phyloP scores from a whole-genome alignment of 192 early-diverging fungal genomes.

The Podila clonocystis region DNA sequence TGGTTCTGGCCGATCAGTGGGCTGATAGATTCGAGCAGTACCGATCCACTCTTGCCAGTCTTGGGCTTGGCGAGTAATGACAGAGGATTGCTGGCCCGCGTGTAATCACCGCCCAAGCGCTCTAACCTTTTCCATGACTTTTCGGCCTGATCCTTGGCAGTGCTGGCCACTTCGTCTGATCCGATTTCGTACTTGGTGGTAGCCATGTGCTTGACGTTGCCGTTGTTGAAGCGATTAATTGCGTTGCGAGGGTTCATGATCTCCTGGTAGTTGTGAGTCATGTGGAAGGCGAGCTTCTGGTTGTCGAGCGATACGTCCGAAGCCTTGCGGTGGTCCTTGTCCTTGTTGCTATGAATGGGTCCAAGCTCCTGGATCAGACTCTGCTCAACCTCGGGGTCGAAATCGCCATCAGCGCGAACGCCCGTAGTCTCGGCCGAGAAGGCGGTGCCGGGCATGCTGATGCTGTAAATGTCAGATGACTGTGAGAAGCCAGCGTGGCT shows the following conservation, averaged over 20 bases:
- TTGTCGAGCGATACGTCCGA: conserved; percentile 22
- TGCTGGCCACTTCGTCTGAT: conserved; percentile 12
- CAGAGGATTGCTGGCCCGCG: conserved; percentile 13
- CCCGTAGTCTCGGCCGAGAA: conserved; percentile 26
- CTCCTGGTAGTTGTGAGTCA: conserved; percentile 41
- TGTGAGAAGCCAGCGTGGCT: conserved; percentile 1
- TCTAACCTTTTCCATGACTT: conserved; percentile 50
- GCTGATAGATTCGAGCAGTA: conserved; percentile 12
- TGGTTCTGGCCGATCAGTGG: conserved; percentile 36
- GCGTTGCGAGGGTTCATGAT: conserved; percentile 32
- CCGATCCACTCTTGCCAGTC: conserved; percentile 7
- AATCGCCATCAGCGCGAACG: conserved; percentile 18
- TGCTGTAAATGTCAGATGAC: not conserved
- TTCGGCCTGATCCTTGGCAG: conserved; percentile 19
- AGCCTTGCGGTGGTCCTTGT: conserved; percentile 39
- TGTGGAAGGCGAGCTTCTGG: conserved; percentile 20
- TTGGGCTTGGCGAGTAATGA: conserved; percentile 21
- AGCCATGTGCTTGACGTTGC: conserved; percentile 20
- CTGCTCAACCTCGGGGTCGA: conserved; percentile 43
- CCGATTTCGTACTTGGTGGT: conserved; percentile 25
- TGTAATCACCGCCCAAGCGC: conserved; percentile 48
- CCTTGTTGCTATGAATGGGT: conserved; percentile 5
- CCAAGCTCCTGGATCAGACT: conserved; percentile 33
- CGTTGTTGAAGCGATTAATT: conserved; percentile 44
- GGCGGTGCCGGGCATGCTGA: conserved; percentile 13